Evolutionary conservation across 306 rosid species (phyloP).

Genomic region (Psophocarpus tetragonolobus): DNA sequence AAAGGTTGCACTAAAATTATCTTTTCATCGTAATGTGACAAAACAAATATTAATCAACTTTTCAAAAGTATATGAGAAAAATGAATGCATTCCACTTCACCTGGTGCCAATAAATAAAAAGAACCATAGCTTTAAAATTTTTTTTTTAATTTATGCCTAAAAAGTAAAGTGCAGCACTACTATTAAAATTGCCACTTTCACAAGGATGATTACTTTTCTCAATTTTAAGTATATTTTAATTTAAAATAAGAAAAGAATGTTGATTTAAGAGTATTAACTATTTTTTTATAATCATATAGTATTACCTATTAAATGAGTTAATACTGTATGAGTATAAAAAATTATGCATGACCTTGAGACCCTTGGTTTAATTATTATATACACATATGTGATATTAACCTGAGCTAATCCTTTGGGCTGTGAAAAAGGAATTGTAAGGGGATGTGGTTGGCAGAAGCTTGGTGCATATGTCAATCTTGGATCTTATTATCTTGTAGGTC

Average conservation of each 20-base stretch:
- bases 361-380: not conserved
- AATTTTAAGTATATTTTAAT: not conserved
- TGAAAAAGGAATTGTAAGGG: slow-evolving; percentile 41
- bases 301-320: not conserved
- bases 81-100: not conserved
- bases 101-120: not conserved
- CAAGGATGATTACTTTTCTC: not conserved
- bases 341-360: not conserved
- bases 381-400: not conserved
- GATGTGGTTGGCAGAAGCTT: slow-evolving; percentile 52
- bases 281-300: no score
- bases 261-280: not conserved
- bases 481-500: slow-evolving; percentile 28
- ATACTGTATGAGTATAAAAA: not conserved
- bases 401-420: not conserved
- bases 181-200: not conserved
- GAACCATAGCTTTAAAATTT: no score
- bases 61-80: not conserved
- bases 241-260: not conserved
- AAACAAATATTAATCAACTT: not conserved
- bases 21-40: not conserved
- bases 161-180: no score
- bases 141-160: no score
- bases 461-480: slow-evolving; percentile 48
- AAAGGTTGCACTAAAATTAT: not conserved